Percentiles rank a stretch among this genome's conserved stretches.
Conservation (phyloP, 176 grass and related monocot genomes). For the Triticum timopheevii region DNA sequence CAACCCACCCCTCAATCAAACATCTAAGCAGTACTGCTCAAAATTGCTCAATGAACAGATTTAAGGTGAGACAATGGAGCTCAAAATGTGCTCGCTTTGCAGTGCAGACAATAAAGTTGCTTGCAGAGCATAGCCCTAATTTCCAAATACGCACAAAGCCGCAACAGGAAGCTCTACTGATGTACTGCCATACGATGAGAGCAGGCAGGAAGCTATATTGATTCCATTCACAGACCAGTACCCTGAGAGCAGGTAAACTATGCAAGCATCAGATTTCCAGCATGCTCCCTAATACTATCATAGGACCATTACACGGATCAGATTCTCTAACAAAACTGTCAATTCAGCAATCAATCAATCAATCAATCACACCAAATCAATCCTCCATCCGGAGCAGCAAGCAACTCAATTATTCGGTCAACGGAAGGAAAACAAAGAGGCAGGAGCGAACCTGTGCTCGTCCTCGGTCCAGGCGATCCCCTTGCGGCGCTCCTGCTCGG, state of each 20-base stretch:
- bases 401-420: background rate
- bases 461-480: conserved; percentile 99
- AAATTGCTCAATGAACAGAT: background rate
- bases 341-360: conserved; percentile 28
- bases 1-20: conserved; percentile 21
- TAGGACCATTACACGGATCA: background rate
- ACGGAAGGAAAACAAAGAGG: background rate
- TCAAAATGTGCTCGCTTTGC: conserved; percentile 38
- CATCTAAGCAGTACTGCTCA: background rate
- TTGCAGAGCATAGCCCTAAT: background rate
- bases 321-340: conserved; percentile 18
- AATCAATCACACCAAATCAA: background rate
- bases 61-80: background rate
- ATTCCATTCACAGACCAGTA: background rate
- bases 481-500: conserved; percentile 86
- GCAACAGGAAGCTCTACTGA: background rate
- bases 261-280: background rate
- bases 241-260: background rate
- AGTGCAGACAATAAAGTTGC: conserved; percentile 10
- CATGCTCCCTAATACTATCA: background rate
- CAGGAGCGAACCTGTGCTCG: conserved; percentile 71
- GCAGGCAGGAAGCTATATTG: background rate
- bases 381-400: background rate
- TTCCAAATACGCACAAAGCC: background rate
- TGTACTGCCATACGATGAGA: background rate